Conservation (phyloP, 2,329 filamentous ascomycete species). For the Colletotrichum incanum region DNA sequence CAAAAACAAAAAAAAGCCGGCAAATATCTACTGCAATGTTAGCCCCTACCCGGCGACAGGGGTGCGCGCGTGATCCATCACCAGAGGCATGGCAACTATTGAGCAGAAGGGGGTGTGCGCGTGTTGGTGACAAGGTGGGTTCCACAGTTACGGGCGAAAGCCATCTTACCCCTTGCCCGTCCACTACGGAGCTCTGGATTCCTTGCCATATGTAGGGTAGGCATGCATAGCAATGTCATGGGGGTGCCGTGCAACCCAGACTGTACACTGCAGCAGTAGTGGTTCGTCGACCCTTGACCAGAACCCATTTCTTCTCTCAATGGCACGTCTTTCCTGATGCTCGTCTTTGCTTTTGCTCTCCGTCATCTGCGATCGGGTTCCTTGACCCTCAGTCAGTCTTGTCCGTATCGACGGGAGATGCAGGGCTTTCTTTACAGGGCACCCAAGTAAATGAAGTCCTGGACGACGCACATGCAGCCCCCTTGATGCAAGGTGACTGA, state of each 20-base stretch:
- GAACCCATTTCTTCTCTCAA: neutral
- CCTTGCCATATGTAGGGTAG: conserved; percentile 18
- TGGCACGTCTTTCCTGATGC: conserved; percentile 7
- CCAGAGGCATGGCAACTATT: conserved; percentile 15
- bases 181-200: conserved; percentile 8
- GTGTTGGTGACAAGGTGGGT: neutral
- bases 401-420: neutral
- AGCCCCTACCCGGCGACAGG: conserved; percentile 15
- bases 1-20: neutral
- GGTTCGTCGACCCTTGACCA: neutral
- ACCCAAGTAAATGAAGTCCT: neutral
- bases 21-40: conserved; percentile 12
- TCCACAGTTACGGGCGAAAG: conserved; percentile 33
- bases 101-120: conserved; percentile 2
- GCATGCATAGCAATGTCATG: conserved; percentile 1
- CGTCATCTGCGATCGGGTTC: conserved; percentile 17
- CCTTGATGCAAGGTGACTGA: neutral
- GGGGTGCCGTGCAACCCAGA: conserved; percentile 11
- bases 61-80: conserved; percentile 7
- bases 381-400: neutral
- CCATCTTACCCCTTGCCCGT: conserved; percentile 12
- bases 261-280: neutral
- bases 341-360: conserved; percentile 1
- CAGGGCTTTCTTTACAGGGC: neutral
- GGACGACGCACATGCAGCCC: neutral